Base-by-base conservation (phyloP, 352 stramenopile genomes). In the Aphanomyces cochlioides region DNA sequence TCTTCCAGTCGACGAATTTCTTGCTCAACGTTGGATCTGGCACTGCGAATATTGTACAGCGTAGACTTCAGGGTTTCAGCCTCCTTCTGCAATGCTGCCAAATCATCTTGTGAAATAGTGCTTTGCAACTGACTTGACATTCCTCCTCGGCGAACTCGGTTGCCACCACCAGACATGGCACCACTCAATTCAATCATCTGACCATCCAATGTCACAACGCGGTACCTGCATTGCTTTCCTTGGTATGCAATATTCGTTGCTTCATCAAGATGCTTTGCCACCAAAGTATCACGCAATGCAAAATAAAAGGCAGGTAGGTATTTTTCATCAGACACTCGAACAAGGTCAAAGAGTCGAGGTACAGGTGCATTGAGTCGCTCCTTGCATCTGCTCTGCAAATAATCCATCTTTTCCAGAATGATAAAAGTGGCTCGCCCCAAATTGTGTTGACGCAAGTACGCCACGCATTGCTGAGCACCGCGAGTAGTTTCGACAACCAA, bases 81-180 rank as follows among this genome's bases (percentile, higher is more conserved):
- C 54, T 88, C 78, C 0, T 79, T 70, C 64, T 95, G 82, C n/a
- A 96, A 66, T 36, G 73, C 73, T 7, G 69, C 66, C 61, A 93
- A 88, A 45, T 96, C 85, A 1, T 73, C 74, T 13, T 65, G 47
- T 7, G 80, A 59, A n/a, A 61, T 61, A 6, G 19, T 61, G 54
- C 54, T 61, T 37, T 61, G 54, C 53, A 95, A 77, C 4, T 82
- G 84, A 43, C 79, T 92, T 10, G 83, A 91, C 95, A 99, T 99
- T n/a, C 95, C 93, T 19, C 96, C 97, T 37, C 87, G 95, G 40
- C 90, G 84, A 21, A 95, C 89, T 38, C 77, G 81, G 40, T 96
- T 98, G 28, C 98, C 98, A 77, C 98, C 98, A 65, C 98, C 98
- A 4, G 95, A 96, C 98, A 99, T 99, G 6, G 98, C 98, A 61